Evolutionary conservation across 805 yeast genomes (phyloP), one percentile per base, ranked within the genome.

Genomic region (Hagleromyces aurorensis): DNA sequence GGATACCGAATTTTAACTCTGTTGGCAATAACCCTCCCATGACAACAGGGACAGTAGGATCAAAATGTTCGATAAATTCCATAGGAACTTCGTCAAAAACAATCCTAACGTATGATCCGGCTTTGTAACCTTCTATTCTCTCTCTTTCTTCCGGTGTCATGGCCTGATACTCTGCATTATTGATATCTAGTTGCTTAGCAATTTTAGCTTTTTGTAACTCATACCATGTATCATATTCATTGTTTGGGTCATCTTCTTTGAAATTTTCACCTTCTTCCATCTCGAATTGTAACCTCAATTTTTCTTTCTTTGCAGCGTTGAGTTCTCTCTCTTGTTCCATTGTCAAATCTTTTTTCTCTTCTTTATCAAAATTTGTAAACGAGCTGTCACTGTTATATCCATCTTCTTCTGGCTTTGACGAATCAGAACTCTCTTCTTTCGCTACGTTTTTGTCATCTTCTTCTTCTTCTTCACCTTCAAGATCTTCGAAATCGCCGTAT

Each of bases 201-300:
- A 93, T 87, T 50, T 87, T 89, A 37, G 94, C 93, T 64, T 91
- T 91, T 57, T 91, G 96, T 57, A 81, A 75, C 55, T 89, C 97
- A 55, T 89, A 91, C 98, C 98, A 91, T 0, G 96, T 86, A 47
- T 89, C 96, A 33, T 84, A 85, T 50, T 82, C 93, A 36, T 70
- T 69, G 51, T 82, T 86, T 8, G 83, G 83, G 40, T 84, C 94
- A 39, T 78, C 83, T 15, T 77, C 85, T 11, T 82, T 83, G 43
- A 74, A 73, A 34, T 74, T 78, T 25, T 75, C 75, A 34, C 75
- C 78, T 41, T 71, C 77, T 34, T 66, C 70, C 53, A 56, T 44
- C 35, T 91, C 97, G 50, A 91, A 85, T 52, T 91, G 96, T 47
- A 83, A 67, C 36, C 86, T 77, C 36, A 89, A 66, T 48, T 82